These are phyloP conservation scores for Kazachstania sp. DNA, from an alignment of 1,139 yeast species.

Conservation along the genomic window DNA sequence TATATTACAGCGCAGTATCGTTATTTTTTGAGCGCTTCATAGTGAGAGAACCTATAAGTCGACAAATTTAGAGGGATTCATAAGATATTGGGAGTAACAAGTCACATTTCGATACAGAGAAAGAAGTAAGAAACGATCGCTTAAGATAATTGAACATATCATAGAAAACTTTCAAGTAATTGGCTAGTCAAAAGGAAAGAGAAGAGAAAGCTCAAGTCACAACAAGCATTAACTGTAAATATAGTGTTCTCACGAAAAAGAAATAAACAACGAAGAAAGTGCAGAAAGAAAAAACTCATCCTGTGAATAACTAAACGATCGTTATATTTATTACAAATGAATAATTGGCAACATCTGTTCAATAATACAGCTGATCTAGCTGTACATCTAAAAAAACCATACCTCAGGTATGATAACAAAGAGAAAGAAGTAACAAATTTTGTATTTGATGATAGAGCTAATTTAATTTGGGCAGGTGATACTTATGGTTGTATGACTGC, in stretches of 20 bases:
- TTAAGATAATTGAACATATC: too few species aligned
- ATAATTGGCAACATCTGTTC: constrained; percentile 31
- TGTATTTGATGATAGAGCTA: constrained; percentile 60
- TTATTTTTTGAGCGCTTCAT: too few species aligned
- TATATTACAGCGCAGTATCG: too few species aligned
- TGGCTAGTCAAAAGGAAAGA: too few species aligned
- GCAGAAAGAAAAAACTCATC: not conserved
- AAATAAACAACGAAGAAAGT: too few species aligned
- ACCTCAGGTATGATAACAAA: constrained; percentile 26
- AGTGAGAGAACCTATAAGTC: too few species aligned
- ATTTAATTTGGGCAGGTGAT: constrained; percentile 85
- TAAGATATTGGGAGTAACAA: too few species aligned
- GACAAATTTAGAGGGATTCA: too few species aligned
- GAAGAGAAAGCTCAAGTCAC: not conserved
- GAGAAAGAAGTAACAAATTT: constrained; percentile 26
- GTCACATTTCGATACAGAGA: too few species aligned
- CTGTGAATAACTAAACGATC: not conserved
- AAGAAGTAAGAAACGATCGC: too few species aligned
- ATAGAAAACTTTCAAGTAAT: too few species aligned
- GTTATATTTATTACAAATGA: constrained; percentile 14
- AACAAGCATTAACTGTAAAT: not conserved
- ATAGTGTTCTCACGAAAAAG: too few species aligned
- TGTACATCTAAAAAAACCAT: constrained; percentile 28
- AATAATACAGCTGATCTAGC: constrained; percentile 25
- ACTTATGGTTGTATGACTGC: constrained; percentile 42